These are phyloP conservation scores for Artemisia argyi DNA, from an alignment of 129 eudicot species.

Conservation along the genomic window DNA sequence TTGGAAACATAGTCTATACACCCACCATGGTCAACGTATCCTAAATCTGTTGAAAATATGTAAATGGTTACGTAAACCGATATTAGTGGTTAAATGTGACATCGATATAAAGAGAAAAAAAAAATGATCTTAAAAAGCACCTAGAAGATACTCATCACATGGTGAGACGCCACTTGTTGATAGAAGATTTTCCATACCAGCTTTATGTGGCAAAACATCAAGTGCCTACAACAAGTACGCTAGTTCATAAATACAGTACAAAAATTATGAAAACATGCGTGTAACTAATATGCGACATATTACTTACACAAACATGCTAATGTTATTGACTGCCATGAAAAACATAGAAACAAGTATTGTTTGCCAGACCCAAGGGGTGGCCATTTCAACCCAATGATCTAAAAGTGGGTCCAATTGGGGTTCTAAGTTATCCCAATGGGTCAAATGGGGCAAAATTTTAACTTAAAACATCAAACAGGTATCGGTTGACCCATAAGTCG, in stretches of 20 bases:
- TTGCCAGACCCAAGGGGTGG: background rate
- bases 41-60: slow-evolving; percentile 47
- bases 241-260: slow-evolving; percentile 29
- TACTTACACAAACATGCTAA: background rate
- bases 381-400: background rate
- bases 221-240: slow-evolving; percentile 43
- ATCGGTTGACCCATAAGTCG: too few relatives aligned
- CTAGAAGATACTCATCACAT: slow-evolving; percentile 67
- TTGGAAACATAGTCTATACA: slow-evolving; percentile 47
- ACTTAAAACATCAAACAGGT: too few relatives aligned
- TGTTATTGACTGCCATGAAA: background rate
- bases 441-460: too few relatives aligned
- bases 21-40: slow-evolving; percentile 51
- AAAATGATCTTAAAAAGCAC: slow-evolving; percentile 29
- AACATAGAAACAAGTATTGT: background rate
- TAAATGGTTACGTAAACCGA: background rate
- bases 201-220: slow-evolving; percentile 52
- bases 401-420: background rate
- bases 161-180: slow-evolving; percentile 39
- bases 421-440: too few relatives aligned
- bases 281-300: slow-evolving; percentile 8
- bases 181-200: slow-evolving; percentile 39
- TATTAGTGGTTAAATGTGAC: background rate
- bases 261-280: background rate
- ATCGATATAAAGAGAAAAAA: background rate